Conservation (phyloP, 2,329 filamentous ascomycete genomes). For the Rhytidhysteron rufulum region DNA sequence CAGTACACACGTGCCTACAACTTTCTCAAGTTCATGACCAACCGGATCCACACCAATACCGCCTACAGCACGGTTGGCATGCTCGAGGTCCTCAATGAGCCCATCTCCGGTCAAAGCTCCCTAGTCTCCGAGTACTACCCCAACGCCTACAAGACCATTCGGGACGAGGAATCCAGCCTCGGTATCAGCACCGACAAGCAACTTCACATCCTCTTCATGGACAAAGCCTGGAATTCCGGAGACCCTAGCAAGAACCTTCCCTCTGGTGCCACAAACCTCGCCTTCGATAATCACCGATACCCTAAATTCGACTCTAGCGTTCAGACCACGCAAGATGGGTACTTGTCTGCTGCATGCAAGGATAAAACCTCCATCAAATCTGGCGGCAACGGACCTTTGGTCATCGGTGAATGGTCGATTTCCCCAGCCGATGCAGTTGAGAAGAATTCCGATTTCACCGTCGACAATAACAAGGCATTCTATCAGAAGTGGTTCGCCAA, state of each 20-base stretch:
- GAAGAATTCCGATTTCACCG: constrained; percentile 43
- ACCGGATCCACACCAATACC: constrained; percentile 46
- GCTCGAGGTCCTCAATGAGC: constrained; percentile 58
- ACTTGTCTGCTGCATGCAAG: constrained; percentile 50
- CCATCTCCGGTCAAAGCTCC: constrained; percentile 37
- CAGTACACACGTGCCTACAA: constrained; percentile 54
- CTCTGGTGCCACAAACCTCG: constrained; percentile 32
- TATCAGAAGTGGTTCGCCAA: constrained; percentile 57
- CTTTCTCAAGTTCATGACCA: constrained; percentile 56
- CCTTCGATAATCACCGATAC: constrained; percentile 57
- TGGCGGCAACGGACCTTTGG: constrained; percentile 38
- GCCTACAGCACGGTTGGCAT: constrained; percentile 56
- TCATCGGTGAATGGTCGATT: constrained; percentile 59
- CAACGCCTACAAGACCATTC: constrained; percentile 44
- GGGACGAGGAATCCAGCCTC: constrained; percentile 45
- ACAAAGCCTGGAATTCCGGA: constrained; percentile 54
- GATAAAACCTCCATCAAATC: constrained; percentile 43
- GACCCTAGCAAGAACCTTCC: constrained; percentile 48
- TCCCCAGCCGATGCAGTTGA: constrained; percentile 49
- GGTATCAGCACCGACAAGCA: constrained; percentile 40
- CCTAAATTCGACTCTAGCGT: constrained; percentile 52
- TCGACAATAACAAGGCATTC: constrained; percentile 40
- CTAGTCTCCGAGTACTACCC: constrained; percentile 43
- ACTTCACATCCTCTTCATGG: constrained; percentile 55
- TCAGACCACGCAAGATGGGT: constrained; percentile 43